phyloP scores from a whole-genome alignment of 1,284 basidiomycete genomes.

The Marasmius fiardii region DNA sequence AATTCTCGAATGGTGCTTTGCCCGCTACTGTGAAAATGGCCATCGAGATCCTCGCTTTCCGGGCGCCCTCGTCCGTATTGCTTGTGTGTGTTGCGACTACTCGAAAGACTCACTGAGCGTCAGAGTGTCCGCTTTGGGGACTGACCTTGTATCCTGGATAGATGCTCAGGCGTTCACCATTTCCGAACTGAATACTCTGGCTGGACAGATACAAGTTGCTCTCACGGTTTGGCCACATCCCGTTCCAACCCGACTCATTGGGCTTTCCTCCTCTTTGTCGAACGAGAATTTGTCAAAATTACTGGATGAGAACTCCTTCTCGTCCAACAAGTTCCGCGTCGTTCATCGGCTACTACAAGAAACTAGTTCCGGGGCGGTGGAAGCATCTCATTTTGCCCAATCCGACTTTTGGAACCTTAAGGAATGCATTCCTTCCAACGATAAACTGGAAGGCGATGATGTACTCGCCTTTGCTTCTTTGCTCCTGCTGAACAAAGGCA shows the following conservation, averaged over 20 bases:
- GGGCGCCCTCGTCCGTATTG: constrained; percentile 66
- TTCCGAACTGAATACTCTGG: constrained; percentile 33
- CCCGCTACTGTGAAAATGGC: constrained; percentile 36
- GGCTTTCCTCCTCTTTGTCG: constrained; percentile 42
- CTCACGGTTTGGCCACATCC: constrained; percentile 72
- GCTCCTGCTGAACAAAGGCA: constrained; percentile 56
- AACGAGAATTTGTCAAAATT: constrained; percentile 46
- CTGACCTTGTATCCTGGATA: constrained; percentile 58
- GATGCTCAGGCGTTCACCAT: constrained; percentile 49
- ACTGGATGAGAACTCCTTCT: constrained; percentile 51
- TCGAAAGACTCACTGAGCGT: constrained; percentile 27
- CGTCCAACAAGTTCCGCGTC: constrained; percentile 73
- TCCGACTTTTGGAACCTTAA: constrained; percentile 83
- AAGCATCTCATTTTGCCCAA: constrained; percentile 44
- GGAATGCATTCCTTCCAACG: constrained; percentile 56
- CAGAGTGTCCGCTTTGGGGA: constrained; percentile 33
- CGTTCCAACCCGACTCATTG: constrained; percentile 41
- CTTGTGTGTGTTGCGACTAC: constrained; percentile 55
- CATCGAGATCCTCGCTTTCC: constrained; percentile 50
- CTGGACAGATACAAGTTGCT: constrained; percentile 47
- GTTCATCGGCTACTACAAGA: constrained; percentile 58
- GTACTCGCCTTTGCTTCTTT: constrained; percentile 74
- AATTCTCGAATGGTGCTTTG: constrained; percentile 76
- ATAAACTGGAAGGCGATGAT: constrained; percentile 58
- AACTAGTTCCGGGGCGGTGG: constrained; percentile 32